Base-by-base conservation (phyloP, 768 basidiomycete genomes). In the Melanogaster broomeanus region DNA sequence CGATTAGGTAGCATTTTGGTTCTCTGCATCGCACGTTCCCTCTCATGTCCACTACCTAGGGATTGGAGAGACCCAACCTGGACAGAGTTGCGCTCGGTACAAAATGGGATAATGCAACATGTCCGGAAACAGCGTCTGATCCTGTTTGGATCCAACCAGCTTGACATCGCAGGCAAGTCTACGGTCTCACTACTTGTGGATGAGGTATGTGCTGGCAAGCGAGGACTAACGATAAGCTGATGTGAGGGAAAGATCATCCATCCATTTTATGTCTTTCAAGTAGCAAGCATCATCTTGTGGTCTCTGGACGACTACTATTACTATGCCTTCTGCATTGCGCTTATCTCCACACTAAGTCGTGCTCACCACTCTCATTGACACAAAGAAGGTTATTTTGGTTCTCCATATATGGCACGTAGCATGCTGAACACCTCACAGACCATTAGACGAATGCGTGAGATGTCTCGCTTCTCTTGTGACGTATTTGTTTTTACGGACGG, bases 251-350 rank as follows among this genome's bases (percentile, higher is more conserved):
- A 87, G 93, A 83, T 97, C 40, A 87, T 98, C 34, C 96, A 98
- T 65, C 97, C 97, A 1, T 98, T 98, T 71, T 98, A 98, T 65
- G 88, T 99, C 48, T 99, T 99, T 65, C 97, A 99, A 78, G 86
- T 98, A 58, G 93, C 93, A 44, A 97, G 93, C 58, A 89, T 98
- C 59, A 74, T 90, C 34, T 73, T 99, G 6, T 99, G 97, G 97
- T 88, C 90, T 2, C 61, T 98, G 46, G 97, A 99, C 58, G 82
- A 98, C 66, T 99, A 98, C 64, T 93, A 88, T 59, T 98, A 98
- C 63, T 98, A 98, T 67, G 96, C 95, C 11, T 96, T 95, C 60
- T 97, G 94, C 61, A 99, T 98, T 59, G 92, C 85, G 25, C 74
- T 97, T 37, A 98, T 99, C 61, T 94, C 91, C 30, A 72, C 86